Conservation (phyloP, 78 protist species). For the Abeoforma whisleri region DNA sequence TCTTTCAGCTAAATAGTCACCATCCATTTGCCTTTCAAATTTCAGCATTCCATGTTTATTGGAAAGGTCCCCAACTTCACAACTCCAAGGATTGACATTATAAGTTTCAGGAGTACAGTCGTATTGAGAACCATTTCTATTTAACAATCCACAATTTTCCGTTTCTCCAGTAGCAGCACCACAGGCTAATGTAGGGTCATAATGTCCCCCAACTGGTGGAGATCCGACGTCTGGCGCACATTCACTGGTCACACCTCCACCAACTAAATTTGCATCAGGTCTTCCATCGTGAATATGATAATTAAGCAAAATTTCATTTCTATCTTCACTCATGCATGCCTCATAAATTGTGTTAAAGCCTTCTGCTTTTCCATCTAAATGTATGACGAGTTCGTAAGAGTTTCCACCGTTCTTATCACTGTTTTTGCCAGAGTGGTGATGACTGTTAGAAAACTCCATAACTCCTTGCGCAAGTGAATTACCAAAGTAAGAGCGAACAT, state of each 20-base stretch:
- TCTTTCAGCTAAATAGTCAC: background rate
- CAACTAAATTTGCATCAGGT: background rate
- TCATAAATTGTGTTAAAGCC: too few species aligned
- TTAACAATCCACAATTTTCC: background rate
- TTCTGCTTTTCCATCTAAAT: too few species aligned
- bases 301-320: background rate
- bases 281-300: conserved; percentile 23
- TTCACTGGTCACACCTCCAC: conserved; percentile 8
- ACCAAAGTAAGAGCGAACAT: too few species aligned
- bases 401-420: too few species aligned
- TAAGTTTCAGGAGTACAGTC: conserved; percentile 21
- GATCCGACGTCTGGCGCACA: conserved; percentile 16
- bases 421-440: too few species aligned
- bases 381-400: too few species aligned
- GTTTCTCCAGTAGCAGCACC: conserved; percentile 25
- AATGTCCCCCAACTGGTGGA: conserved; percentile 31
- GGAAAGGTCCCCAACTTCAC: conserved; percentile 3
- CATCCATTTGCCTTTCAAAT: background rate
- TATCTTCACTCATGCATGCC: background rate
- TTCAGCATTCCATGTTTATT: background rate
- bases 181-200: conserved; percentile 37
- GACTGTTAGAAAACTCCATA: too few species aligned
- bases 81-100: background rate
- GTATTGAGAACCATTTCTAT: background rate
- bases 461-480: too few species aligned